These are phyloP conservation scores for Mycena albidolilacea DNA, from an alignment of 768 basidiomycete genomes.

Conservation along the genomic window DNA sequence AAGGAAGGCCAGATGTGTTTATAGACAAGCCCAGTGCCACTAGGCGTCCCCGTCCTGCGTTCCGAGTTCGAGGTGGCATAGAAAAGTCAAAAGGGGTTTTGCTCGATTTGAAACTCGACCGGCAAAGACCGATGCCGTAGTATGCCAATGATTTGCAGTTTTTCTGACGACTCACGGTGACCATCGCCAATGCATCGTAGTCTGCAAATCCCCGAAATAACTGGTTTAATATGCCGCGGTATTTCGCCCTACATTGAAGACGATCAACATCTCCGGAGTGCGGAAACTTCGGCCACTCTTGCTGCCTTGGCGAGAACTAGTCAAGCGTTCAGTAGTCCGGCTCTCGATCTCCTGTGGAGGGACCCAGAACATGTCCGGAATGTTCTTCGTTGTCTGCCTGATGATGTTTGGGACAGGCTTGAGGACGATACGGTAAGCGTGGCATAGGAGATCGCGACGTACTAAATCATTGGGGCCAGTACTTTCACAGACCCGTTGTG, in stretches of 20 bases:
- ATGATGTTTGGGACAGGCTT: background rate
- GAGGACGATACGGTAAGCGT: background rate
- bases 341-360: constrained; percentile 39
- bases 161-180: too few relatives aligned
- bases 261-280: too few relatives aligned
- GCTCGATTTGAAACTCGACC: too few relatives aligned
- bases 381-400: constrained; percentile 11
- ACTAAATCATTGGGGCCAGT: background rate
- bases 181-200: background rate
- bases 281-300: constrained; percentile 11
- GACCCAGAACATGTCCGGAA: background rate
- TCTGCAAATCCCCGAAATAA: background rate
- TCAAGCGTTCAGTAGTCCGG: constrained; percentile 34
- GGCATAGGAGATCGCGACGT: too few relatives aligned
- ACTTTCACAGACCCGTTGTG: background rate
- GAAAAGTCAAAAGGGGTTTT: too few relatives aligned
- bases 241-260: too few relatives aligned
- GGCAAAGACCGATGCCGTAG: too few relatives aligned
- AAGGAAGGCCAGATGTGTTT: too few relatives aligned
- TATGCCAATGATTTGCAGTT: too few relatives aligned
- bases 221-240: background rate
- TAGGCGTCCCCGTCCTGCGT: too few relatives aligned
- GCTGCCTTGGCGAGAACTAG: constrained; percentile 36
- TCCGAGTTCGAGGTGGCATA: too few relatives aligned
- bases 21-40: too few relatives aligned